Base-by-base conservation (phyloP, 2,329 filamentous ascomycete genomes). In the Hypomyces rosellus region DNA sequence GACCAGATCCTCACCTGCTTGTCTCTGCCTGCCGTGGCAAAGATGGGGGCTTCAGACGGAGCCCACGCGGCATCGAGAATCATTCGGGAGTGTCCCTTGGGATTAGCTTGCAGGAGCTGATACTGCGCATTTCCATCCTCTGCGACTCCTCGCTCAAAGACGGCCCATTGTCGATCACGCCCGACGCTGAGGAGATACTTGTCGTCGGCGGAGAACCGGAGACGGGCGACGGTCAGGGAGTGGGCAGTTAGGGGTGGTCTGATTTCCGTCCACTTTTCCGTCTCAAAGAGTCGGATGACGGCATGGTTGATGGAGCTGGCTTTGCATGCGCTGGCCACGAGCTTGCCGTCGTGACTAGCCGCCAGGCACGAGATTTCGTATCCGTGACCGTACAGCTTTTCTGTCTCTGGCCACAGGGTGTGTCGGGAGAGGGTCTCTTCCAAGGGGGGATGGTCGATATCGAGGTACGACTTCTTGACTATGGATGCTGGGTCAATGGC, bases 381-480 rank as follows among this genome's bases (percentile, higher is more conserved):
- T 30, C 93, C 93, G 69, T 99, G 93, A 2, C 93, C 93, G 69
- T 99, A 99, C 1, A 99, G 79, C 72, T 99, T 99, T 68, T 99
- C 93, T 6, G 82, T 82, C 65, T 99, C 93, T 3, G 93, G 93
- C 90, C 91, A 99, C 33, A 99, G 81, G 0, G 93, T 95, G 66
- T 95, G 85, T 8, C 91, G 84, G 20, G 90, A 86, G 2, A 99
- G 81, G 49, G 89, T 85, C 66, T 97, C 93, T 68, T 99, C 93
- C 34, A 89, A 78, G 0, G 93, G 92, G 11, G 93, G 91, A 56
- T 87, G 83, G 39, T 81, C 70, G 47, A 86, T 75, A 40, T 85
- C 78, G 7, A 90, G 73, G 4, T 81, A 78, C 1, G 81, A 81
- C 62, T 78, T 80, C 57, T 77, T 76, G 16, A 81, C 71, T 15